Evolutionary conservation across 352 stramenopile species (phyloP).

Genomic region (Elongisporangium anandrum): DNA sequence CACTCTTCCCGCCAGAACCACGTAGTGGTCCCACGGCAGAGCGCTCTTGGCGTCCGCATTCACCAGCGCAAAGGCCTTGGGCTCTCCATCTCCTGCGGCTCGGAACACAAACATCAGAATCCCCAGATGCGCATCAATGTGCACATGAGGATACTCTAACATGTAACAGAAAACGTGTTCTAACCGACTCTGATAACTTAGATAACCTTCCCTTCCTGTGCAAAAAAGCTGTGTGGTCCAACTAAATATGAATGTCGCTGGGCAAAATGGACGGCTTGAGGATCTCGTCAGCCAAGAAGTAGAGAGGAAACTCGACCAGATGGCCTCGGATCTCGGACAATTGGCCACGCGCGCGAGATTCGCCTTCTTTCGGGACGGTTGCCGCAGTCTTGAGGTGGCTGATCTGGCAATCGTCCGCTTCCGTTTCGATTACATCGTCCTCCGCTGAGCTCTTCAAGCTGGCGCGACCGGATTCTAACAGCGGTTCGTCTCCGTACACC

Average conservation of each 20-base stretch:
- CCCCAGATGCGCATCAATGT: neutral
- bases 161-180: constrained; percentile 3
- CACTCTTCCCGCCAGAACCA: constrained; percentile 45
- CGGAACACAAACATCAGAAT: constrained; percentile 43
- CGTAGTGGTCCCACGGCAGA: constrained; percentile 53
- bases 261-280: constrained; percentile 81
- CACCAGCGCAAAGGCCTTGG: constrained; percentile 20
- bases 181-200: constrained; percentile 4
- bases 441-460: constrained; percentile 39
- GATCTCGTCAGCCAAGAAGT: constrained; percentile 84
- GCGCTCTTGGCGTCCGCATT: constrained; percentile 35
- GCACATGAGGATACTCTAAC: constrained; percentile 1
- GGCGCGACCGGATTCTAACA: constrained; percentile 47
- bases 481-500: constrained; percentile 44
- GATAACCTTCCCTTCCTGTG: neutral
- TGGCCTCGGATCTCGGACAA: constrained; percentile 81
- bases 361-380: constrained; percentile 74
- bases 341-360: constrained; percentile 62
- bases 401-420: constrained; percentile 76
- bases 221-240: constrained; percentile 1
- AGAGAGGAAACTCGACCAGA: constrained; percentile 79
- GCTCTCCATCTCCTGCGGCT: constrained; percentile 10
- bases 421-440: constrained; percentile 17
- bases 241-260: constrained; percentile 84
- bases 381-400: constrained; percentile 79